These are phyloP conservation scores for Isatis lusitanica DNA, from an alignment of 441 rosid species.

Conservation along the genomic window DNA sequence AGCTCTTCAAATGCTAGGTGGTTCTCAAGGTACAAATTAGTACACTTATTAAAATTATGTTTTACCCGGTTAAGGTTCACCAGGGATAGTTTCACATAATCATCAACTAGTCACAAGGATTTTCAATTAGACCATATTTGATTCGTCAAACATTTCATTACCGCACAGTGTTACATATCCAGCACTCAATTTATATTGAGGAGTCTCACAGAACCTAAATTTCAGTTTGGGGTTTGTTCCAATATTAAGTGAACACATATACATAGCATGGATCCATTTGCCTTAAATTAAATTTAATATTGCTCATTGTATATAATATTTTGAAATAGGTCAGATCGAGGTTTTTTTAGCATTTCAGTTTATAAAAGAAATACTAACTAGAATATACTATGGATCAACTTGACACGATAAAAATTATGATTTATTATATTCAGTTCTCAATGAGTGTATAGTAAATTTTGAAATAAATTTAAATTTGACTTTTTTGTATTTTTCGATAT, in stretches of 20 bases:
- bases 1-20: conserved; percentile 99
- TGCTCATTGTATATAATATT: not conserved
- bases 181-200: not conserved
- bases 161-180: not conserved
- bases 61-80: not conserved
- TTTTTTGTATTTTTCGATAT: not conserved
- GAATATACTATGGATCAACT: not conserved
- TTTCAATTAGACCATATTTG: not conserved
- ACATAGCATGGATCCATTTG: not conserved
- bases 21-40: conserved; percentile 78
- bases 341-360: not conserved
- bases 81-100: not conserved
- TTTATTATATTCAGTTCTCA: not conserved
- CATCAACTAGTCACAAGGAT: not conserved
- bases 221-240: not conserved
- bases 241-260: not conserved
- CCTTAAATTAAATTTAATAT: not conserved
- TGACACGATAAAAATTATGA: not conserved
- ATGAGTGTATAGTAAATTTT: not conserved
- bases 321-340: not conserved
- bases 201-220: not conserved
- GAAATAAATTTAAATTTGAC: not conserved
- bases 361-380: not conserved
- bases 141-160: not conserved
- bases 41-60: not conserved